Evolutionary conservation across 2,329 filamentous ascomycete species (phyloP).

Genomic region (Claviceps citrina): DNA sequence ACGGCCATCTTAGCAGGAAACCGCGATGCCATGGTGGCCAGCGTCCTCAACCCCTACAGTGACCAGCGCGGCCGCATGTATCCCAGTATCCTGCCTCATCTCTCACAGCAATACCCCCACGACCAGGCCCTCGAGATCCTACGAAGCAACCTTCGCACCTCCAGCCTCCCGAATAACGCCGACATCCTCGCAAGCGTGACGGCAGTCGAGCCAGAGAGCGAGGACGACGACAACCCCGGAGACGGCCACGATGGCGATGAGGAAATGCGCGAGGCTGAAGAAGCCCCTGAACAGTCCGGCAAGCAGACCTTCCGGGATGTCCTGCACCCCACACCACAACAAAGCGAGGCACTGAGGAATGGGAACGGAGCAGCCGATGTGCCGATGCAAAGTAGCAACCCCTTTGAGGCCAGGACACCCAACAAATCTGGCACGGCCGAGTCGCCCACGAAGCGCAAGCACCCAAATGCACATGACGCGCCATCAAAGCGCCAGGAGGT

Average conservation of each 20-base stretch:
- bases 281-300: not conserved
- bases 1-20: conserved; percentile 58
- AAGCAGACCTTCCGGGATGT: not conserved
- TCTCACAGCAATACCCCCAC: conserved; percentile 49
- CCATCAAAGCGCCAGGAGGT: conserved; percentile 27
- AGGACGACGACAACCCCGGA: conserved; percentile 18
- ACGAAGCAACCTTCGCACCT: conserved; percentile 39
- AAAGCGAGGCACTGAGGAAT: conserved; percentile 8
- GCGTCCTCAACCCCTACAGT: conserved; percentile 63
- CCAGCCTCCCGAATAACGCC: conserved; percentile 12
- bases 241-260: conserved; percentile 12
- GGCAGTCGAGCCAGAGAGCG: conserved; percentile 25
- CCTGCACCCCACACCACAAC: conserved; percentile 11
- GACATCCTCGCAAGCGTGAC: conserved; percentile 15
- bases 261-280: not conserved
- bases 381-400: conserved; percentile 20
- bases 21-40: conserved; percentile 62
- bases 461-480: conserved; percentile 20
- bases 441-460: conserved; percentile 24
- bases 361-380: conserved; percentile 12
- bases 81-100: conserved; percentile 65
- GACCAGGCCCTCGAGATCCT: conserved; percentile 58
- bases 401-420: conserved; percentile 18
- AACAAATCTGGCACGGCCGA: conserved; percentile 7
- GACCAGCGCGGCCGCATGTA: conserved; percentile 47